Base-by-base conservation (phyloP, 163 green algal genomes). In the Coccomyxa subellipsoidea region DNA sequence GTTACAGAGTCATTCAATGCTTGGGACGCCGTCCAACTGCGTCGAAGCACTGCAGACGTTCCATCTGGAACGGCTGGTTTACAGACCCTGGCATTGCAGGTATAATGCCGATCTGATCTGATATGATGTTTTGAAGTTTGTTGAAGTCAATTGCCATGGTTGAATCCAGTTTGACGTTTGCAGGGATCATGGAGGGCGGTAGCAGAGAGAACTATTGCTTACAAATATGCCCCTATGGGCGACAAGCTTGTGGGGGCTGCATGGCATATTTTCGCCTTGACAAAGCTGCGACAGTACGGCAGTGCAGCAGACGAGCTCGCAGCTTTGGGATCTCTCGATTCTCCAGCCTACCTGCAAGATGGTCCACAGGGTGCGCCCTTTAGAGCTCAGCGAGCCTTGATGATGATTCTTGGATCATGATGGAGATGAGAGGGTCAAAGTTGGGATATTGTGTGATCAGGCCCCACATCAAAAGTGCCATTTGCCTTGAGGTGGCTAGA, bases 401-500 rank as follows among this genome's bases (percentile, higher is more conserved):
- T n/a, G n/a, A n/a, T n/a, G n/a, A n/a, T n/a, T n/a, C n/a, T n/a
- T n/a, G n/a, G n/a, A n/a, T n/a, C n/a, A n/a, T n/a, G n/a, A n/a
- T n/a, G n/a, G n/a, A 40, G n/a, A n/a, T 77, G 71, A 29, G 71
- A 38, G 9, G 10, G 31, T 53, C 15, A 35, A 7, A 73, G 21
- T 73, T 73, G 29, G n/a, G 4, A 36, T 34, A 34, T 31, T 59
- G 12, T 69, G 39, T n/a, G 21, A 39, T 37, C 81, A 84, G 81
- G 81, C 0, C 69, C 5, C 18, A 7, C 18, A 18, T 81, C 78
- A n/a, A 38, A 38, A 27, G 59, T 86, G 35, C 83, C 83, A 15
- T 86, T 81, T 78, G 78, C 53, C 12, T 73, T 86, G 36, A 70
- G 83, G 29, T 86, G 83, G 83, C 78, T 86, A 15, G 29, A 80